Conservation (phyloP, 192 early-diverging fungal species). For the Rhizophagus prolifer region DNA sequence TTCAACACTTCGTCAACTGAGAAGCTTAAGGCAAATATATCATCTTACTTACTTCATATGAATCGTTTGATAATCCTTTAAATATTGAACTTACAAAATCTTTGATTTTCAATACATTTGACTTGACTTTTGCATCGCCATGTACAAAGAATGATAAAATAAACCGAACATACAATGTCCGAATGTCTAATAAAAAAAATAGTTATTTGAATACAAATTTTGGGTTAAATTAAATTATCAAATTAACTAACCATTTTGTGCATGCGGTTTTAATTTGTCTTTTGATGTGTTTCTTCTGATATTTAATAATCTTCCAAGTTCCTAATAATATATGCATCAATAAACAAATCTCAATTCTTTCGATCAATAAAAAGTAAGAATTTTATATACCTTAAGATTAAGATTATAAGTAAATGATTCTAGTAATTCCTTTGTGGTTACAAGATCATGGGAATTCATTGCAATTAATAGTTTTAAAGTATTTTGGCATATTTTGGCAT, state of each 20-base stretch:
- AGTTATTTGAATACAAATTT: background rate
- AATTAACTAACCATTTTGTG: background rate
- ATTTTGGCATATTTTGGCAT: constrained; percentile 64
- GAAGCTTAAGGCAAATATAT: background rate
- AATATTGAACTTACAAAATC: constrained; percentile 67
- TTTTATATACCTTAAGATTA: constrained; percentile 42
- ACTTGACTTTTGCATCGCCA: constrained; percentile 69
- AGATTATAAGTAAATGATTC: constrained; percentile 73
- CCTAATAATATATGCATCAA: constrained; percentile 17
- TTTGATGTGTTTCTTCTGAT: constrained; percentile 33
- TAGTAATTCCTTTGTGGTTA: constrained; percentile 64
- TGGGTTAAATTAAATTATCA: background rate
- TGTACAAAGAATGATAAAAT: constrained; percentile 75
- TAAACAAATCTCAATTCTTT: background rate
- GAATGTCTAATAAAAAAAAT: constrained; percentile 49
- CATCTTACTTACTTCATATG: constrained; percentile 53
- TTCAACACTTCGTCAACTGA: constrained; percentile 56
- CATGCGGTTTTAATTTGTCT: constrained; percentile 26
- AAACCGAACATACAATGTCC: constrained; percentile 72
- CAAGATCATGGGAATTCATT: constrained; percentile 56
- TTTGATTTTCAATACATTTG: constrained; percentile 69
- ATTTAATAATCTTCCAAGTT: constrained; percentile 43
- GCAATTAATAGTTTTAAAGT: constrained; percentile 62
- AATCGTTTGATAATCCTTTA: constrained; percentile 65
- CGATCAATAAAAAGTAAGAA: constrained; percentile 6